These are phyloP conservation scores for Phlegmacium glaucopus DNA, from an alignment of 768 basidiomycete genomes.

Conservation along the genomic window DNA sequence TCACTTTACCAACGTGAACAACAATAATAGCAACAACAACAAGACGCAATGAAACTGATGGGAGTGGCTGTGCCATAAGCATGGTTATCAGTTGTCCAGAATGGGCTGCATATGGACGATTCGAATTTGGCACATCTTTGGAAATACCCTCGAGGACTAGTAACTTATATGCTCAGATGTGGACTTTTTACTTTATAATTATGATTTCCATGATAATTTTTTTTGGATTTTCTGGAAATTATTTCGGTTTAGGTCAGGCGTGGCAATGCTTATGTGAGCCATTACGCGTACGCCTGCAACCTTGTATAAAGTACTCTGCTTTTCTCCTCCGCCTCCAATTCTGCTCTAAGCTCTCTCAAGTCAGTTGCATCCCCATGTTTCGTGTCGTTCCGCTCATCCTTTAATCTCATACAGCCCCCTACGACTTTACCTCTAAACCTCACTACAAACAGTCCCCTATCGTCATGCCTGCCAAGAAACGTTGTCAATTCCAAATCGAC, in stretches of 20 bases:
- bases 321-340: constrained; percentile 10
- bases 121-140: constrained; percentile 2
- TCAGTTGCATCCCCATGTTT: constrained; percentile 5
- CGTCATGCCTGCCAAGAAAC: constrained; percentile 80
- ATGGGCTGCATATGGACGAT: not conserved
- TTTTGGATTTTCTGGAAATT: too few species aligned
- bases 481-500: constrained; percentile 66
- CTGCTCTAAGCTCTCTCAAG: constrained; percentile 15
- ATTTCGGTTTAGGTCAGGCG: constrained; percentile 3
- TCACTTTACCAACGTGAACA: constrained; percentile 31
- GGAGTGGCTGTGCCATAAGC: not conserved
- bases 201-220: not conserved
- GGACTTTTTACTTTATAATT: too few species aligned
- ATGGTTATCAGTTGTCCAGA: constrained; percentile 3
- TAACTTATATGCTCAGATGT: too few species aligned
- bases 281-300: constrained; percentile 27
- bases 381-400: constrained; percentile 5
- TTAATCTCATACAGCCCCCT: constrained; percentile 7
- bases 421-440: constrained; percentile 4
- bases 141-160: not conserved
- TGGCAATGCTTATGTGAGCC: constrained; percentile 24
- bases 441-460: constrained; percentile 1
- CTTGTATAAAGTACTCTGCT: constrained; percentile 15
- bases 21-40: constrained; percentile 28
- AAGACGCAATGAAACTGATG: constrained; percentile 30